Base-by-base conservation (phyloP, 257 asterid genomes). In the Primulina huaijiensis region DNA sequence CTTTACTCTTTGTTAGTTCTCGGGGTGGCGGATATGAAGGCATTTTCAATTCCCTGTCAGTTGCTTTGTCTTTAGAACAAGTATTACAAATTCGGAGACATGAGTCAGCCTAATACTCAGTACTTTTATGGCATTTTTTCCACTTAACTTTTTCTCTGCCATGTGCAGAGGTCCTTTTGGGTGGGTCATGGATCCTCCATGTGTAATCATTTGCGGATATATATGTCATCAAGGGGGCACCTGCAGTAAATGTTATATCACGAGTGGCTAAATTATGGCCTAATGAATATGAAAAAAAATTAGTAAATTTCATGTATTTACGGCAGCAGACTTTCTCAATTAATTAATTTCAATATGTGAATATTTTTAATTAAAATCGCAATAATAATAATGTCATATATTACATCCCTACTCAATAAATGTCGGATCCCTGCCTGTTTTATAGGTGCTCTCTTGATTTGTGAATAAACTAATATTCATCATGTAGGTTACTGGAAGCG, bases 401-500 rank as follows among this genome's bases (percentile, higher is more conserved):
- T 43, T 12, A 43, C 55, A 43, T 14, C 55, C 55, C 19, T 43
- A 43, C 19, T 43, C 55, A 43, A 11, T 43, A 14, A 43, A 43
- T 43, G 55, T 43, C 2, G 30, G 30, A 27, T 27, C 30, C 30
- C 30, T 2, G 30, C 30, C 30, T 27, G 3, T 27, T 0, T 27
- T 27, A 27, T 3, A 27, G 30, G 2, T 27, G 30, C 30, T 27
- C 3, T 27, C 30, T 27, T 27, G 30, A 27, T 27, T 27, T 27
- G 30, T 1, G 3, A 27, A 27, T 27, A 3, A 27, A 27, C 30
- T 27, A 27, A 27, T 27, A 27, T 53, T 38, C 55, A 34, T 62
- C 68, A 63, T 80, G 68, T 71, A 92, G 97, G 88, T 90, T 69
- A 88, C 95, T 3, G 88, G 90, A 74, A 83, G 79, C 68, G 89